These are phyloP conservation scores for Pseudogymnoascus sp. DNA, from an alignment of 2,329 filamentous ascomycete species.

Conservation along the genomic window DNA sequence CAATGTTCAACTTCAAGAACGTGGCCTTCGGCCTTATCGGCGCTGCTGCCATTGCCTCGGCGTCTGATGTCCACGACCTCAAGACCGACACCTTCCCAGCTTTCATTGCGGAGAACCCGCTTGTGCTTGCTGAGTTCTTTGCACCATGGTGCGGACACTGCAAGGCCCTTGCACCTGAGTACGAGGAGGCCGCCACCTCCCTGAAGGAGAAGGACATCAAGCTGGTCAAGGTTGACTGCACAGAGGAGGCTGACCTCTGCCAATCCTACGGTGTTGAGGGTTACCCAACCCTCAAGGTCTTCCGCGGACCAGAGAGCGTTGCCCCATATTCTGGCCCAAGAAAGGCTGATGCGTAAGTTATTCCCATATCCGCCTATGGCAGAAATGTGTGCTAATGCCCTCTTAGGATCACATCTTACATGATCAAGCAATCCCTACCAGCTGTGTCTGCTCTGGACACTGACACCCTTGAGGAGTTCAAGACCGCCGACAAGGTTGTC, in stretches of 20 bases:
- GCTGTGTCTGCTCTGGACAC: constrained; percentile 77
- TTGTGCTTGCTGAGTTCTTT: constrained; percentile 96
- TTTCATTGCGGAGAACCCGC: constrained; percentile 77
- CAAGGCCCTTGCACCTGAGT: constrained; percentile 93
- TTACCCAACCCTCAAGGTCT: constrained; percentile 98
- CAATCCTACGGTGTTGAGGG: constrained; percentile 85
- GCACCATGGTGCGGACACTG: constrained; percentile 95
- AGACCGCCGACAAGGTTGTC: constrained; percentile 95
- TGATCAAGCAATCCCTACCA: constrained; percentile 96
- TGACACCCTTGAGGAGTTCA: constrained; percentile 88
- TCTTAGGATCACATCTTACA: constrained; percentile 66
- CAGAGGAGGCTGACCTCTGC: constrained; percentile 88
- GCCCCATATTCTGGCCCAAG: constrained; percentile 80
- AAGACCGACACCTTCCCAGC: constrained; percentile 80
- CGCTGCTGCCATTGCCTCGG: constrained; percentile 48
- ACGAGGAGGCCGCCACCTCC: constrained; percentile 76
- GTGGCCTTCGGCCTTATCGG: constrained; percentile 25
- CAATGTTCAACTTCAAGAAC: constrained; percentile 27
- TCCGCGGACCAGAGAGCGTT: constrained; percentile 80
- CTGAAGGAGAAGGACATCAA: constrained; percentile 84
- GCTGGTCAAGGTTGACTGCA: constrained; percentile 89
- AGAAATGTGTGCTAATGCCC: constrained; percentile 11
- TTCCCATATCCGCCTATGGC: neutral
- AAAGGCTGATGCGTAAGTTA: constrained; percentile 67
- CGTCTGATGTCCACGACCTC: constrained; percentile 78